Base-by-base conservation (phyloP, 2,329 filamentous ascomycete species). In the Colletotrichum paranaense region DNA sequence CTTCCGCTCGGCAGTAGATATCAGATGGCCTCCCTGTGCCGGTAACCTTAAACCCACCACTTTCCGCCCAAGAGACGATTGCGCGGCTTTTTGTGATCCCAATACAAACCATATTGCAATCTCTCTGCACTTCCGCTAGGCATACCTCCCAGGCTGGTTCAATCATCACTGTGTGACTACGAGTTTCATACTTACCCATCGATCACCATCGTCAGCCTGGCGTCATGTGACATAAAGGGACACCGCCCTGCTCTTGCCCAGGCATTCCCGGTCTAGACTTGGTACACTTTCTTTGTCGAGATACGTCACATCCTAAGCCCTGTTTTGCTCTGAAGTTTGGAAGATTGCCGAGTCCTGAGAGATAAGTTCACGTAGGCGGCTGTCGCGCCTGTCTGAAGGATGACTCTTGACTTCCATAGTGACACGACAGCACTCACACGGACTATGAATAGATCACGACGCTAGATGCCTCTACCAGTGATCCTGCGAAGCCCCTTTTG, bases 361-460 rank as follows among this genome's bases (percentile, higher is more conserved):
- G 53, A 14, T 11, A 42, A 22, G 62, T 14, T n/a, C 14, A 42
- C 11, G 26, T n/a, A 68, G 42, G 35, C 64, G 57, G 49, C 49
- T 68, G 52, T 19, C 38, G 42, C 57, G 64, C 64, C 28, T n/a
- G 19, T 32, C 12, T 22, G n/a, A 30, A 19, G 28, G 30, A 32
- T 72, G 57, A 42, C 35, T 62, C 32, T 11, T 14, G 19, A 28
- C 24, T 26, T 16, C 11, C 53, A 26, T 68, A 7, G 8, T 49
- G 7, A n/a, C 30, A 46, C 24, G n/a, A 55, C 28, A 26, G 49
- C 30, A 16, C 22, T 64, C 24, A n/a, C 4, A 42, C 14, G 46
- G 28, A 24, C 65, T 57, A 32, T 69, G 53, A 42, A 42, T 63
- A 59, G n/a, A 49, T 53, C 28, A 14, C 22, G 19, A 5, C 69